These are phyloP conservation scores for Babesia divergens DNA, from an alignment of 169 alveolate genomes.

Conservation along the genomic window DNA sequence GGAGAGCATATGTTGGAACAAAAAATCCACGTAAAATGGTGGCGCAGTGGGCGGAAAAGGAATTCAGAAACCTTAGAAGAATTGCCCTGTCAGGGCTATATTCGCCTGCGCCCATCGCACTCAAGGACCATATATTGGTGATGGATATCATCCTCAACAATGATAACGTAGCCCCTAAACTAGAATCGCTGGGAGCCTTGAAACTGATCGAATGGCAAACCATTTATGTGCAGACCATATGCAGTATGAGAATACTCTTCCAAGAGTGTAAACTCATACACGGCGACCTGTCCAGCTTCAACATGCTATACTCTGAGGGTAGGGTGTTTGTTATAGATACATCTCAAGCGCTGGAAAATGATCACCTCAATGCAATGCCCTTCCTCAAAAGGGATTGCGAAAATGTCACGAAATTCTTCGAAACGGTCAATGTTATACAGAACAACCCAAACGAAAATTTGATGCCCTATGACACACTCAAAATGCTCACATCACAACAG, in stretches of 20 bases:
- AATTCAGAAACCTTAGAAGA: conserved; percentile 93
- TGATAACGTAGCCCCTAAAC: conserved; percentile 67
- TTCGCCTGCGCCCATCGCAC: conserved; percentile 92
- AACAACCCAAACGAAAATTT: background rate
- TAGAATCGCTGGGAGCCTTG: conserved; percentile 62
- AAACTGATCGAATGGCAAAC: conserved; percentile 68
- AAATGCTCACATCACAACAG: conserved; percentile 37
- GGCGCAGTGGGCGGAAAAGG: conserved; percentile 99
- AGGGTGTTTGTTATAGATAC: conserved; percentile 95
- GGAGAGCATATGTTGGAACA: conserved; percentile 89
- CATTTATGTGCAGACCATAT: conserved; percentile 83
- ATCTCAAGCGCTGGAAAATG: conserved; percentile 97
- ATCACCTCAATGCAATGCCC: conserved; percentile 97
- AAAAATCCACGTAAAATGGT: conserved; percentile 99
- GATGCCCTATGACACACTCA: conserved; percentile 1
- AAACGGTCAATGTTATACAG: conserved; percentile 55
- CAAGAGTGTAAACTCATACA: conserved; percentile 95
- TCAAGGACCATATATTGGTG: conserved; percentile 93
- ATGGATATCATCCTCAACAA: conserved; percentile 93
- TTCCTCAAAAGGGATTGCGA: conserved; percentile 97
- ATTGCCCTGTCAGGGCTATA: conserved; percentile 85
- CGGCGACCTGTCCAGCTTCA: conserved; percentile 98
- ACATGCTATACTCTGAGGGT: conserved; percentile 82
- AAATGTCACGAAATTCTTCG: conserved; percentile 91
- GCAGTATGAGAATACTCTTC: conserved; percentile 88